These are phyloP conservation scores for Deakozyma indianensis DNA, from an alignment of 805 yeast species.

Conservation along the genomic window DNA sequence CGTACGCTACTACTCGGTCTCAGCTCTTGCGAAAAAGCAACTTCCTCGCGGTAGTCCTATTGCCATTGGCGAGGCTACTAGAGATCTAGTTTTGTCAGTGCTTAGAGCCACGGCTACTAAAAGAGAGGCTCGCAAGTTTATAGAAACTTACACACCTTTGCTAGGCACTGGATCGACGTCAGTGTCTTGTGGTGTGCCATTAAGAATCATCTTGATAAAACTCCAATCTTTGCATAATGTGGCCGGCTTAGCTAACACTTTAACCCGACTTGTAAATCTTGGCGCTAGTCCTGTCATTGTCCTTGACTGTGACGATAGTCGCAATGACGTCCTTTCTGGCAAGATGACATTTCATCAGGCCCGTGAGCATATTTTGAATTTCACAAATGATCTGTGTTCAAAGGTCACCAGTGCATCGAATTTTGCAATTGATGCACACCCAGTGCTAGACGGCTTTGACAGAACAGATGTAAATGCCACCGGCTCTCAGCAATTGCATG, in stretches of 20 bases:
- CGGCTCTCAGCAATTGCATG: not conserved
- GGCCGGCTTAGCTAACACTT: conserved; percentile 35
- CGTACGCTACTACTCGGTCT: not conserved
- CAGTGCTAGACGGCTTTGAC: conserved; percentile 4
- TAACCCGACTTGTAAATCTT: conserved; percentile 37
- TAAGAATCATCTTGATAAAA: conserved; percentile 11
- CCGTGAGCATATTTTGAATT: not conserved
- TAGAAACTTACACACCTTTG: conserved; percentile 47
- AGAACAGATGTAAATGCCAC: not conserved
- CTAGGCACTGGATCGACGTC: conserved; percentile 3
- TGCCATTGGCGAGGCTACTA: conserved; percentile 1
- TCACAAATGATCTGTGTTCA: conserved; percentile 2
- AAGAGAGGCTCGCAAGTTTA: conserved; percentile 74
- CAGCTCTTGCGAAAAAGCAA: not conserved
- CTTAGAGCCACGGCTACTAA: conserved; percentile 85
- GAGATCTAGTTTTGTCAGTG: conserved; percentile 66
- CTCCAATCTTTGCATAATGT: conserved; percentile 12
- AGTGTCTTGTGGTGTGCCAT: conserved; percentile 8
- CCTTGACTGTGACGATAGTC: conserved; percentile 28
- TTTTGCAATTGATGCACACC: conserved; percentile 3
- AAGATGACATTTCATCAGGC: not conserved
- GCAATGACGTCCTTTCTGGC: conserved; percentile 4
- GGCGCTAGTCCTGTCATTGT: conserved; percentile 69
- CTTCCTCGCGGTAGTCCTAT: not conserved
- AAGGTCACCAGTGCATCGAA: conserved; percentile 4